Evolutionary conservation across 2,329 filamentous ascomycete species (phyloP).

Genomic region (Phialophora tarda): DNA sequence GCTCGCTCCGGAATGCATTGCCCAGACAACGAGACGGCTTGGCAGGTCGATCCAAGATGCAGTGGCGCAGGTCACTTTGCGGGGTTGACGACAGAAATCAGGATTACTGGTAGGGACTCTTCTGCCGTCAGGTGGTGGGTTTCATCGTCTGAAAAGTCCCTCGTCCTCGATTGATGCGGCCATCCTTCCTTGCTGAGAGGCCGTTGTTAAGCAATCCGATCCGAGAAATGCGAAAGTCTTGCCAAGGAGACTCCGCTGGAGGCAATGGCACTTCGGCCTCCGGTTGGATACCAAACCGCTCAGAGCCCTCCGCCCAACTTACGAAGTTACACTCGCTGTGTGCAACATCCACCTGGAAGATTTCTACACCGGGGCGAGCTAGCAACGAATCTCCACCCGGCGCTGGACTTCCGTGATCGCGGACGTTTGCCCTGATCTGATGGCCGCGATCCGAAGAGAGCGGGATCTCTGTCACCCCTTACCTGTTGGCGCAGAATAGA

Average conservation of each 20-base stretch:
- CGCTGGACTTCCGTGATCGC: neutral
- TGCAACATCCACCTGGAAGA: neutral
- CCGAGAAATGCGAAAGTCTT: neutral
- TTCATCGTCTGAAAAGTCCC: neutral
- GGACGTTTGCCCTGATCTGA: neutral
- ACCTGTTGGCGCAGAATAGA: neutral
- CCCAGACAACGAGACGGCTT: conserved; percentile 18
- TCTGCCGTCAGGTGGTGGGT: neutral
- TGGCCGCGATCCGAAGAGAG: neutral
- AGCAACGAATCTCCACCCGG: neutral
- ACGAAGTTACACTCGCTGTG: neutral
- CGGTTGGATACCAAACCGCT: neutral
- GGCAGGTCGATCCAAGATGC: conserved; percentile 9
- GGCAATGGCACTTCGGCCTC: neutral
- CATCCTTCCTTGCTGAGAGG: neutral
- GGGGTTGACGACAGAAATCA: conserved; percentile 8
- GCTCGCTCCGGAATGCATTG: conserved; percentile 4
- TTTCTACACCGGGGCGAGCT: neutral
- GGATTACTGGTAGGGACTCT: neutral
- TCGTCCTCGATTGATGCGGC: neutral
- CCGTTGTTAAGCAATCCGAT: neutral
- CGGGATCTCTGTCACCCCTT: neutral
- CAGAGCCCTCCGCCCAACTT: neutral
- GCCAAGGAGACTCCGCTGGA: neutral
- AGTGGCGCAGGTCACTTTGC: conserved; percentile 12